Evolutionary conservation across 2,329 filamentous ascomycete species (phyloP), one percentile per base, ranked within the genome.

Genomic region (Penicillium hesseltinei): DNA sequence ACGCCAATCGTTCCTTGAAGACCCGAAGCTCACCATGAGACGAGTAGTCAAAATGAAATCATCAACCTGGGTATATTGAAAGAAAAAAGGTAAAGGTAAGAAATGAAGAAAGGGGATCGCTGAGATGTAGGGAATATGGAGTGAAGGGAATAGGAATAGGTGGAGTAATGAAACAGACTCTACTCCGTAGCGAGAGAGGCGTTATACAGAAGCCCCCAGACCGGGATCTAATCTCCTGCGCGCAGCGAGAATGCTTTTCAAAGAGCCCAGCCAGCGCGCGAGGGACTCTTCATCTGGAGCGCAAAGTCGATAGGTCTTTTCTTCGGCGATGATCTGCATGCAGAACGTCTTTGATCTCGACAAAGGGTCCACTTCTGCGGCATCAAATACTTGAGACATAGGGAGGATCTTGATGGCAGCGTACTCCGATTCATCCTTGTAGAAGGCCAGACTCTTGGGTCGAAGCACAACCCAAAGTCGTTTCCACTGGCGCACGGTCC

Each of bases 361-460:
- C 61, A 96, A 79, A 0, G 92, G 88, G 65, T 97, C 91, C 54
- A 96, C 91, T 69, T 97, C 94, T 23, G 97, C 92, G 1, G 91
- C 92, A 66, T 95, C 90, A 67, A 97, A 88, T 52, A 99, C 87
- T 54, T 82, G 86, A 9, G 85, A 80, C 66, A 97, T 85, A 4
- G 89, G 86, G 35, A 97, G 80, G 66, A 99, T 89, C 66, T 92
- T 88, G 60, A 89, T 82, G 0, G 92, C 91, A 13, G 89, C 88
- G 73, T 97, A 97, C 76, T 99, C 94, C 62, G 87, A 81, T 55
- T 95, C 90, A 70, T 95, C 89, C 75, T 97, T 97, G 81, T 99
- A 99, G 27, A 97, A 83, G 17, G 91, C 89, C 33, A 99, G 80
- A 62, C 90, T 92, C 51, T 89, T 87, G 1, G 91, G 88, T 33